Conservation (phyloP, 176 grass and related monocot genomes). For the Hsuehochloa calcarea region DNA sequence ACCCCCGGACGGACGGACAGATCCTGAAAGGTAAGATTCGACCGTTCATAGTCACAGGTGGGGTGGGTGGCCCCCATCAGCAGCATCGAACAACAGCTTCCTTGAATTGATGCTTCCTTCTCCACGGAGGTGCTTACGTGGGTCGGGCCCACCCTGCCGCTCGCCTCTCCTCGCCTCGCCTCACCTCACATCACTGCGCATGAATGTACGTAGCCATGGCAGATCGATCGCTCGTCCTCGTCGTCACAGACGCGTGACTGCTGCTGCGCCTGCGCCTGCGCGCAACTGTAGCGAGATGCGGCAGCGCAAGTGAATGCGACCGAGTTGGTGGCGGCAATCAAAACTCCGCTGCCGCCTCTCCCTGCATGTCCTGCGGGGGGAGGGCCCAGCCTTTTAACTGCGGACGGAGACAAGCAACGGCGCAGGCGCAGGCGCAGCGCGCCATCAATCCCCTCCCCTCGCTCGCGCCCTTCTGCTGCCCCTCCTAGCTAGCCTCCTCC, state of each 20-base stretch:
- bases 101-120: not conserved
- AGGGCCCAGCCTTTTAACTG: not conserved
- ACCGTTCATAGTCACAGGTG: not conserved
- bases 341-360: conserved; percentile 12
- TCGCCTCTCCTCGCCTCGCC: not conserved
- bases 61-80: not conserved
- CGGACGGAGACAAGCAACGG: not conserved
- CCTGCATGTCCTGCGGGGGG: not conserved
- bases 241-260: not conserved
- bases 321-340: conserved; percentile 42
- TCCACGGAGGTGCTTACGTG: not conserved
- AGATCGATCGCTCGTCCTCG: not conserved
- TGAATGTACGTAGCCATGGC: not conserved
- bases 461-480: not conserved
- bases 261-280: not conserved
- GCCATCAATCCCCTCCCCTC: not conserved
- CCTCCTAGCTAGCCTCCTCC: no score
- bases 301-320: conserved; percentile 29
- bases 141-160: not conserved
- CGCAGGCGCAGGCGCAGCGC: not conserved
- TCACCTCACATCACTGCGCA: no score
- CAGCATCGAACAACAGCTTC: not conserved
- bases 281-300: not conserved
- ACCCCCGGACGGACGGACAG: not conserved
- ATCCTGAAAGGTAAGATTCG: not conserved